Evolutionary conservation across 352 stramenopile genomes (phyloP).

Genomic region (Globisporangium orthogonon): DNA sequence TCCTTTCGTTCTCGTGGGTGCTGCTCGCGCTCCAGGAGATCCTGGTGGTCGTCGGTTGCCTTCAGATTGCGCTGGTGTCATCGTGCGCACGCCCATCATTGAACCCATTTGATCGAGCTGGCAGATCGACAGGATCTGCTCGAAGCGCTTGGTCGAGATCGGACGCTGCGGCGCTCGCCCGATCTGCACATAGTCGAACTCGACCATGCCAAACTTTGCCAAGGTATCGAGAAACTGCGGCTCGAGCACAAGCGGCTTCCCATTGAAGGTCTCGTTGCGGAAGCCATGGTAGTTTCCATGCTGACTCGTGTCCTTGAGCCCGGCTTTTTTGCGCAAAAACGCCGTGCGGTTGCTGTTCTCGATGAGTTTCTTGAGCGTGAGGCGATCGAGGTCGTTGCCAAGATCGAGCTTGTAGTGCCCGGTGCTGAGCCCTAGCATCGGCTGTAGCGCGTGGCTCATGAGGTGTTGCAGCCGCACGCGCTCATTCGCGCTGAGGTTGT

Average conservation of each 20-base stretch:
- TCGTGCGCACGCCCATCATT: constrained; percentile 22
- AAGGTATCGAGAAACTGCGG: constrained; percentile 54
- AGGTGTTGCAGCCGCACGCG: constrained; percentile 60
- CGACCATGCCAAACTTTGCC: constrained; percentile 62
- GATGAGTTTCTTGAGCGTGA: constrained; percentile 65
- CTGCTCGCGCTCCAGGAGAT: background rate
- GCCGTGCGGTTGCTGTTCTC: constrained; percentile 75
- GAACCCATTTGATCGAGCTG: constrained; percentile 44
- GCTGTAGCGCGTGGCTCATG: constrained; percentile 49
- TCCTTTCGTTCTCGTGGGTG: background rate
- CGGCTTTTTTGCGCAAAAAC: constrained; percentile 60
- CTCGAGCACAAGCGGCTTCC: constrained; percentile 48
- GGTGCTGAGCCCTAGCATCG: constrained; percentile 50
- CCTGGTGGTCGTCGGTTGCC: background rate
- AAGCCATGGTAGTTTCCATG: constrained; percentile 73
- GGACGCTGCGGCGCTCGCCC: constrained; percentile 24
- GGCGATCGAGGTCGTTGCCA: constrained; percentile 51
- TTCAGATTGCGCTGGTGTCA: background rate
- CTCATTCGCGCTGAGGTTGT: constrained; percentile 43
- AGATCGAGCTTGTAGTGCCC: constrained; percentile 72
- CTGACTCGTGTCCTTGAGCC: constrained; percentile 66
- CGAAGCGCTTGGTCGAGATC: constrained; percentile 58
- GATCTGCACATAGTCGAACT: constrained; percentile 74
- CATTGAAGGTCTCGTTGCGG: constrained; percentile 68
- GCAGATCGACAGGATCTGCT: constrained; percentile 54